These are phyloP conservation scores for Aspergillus sp. DNA, from an alignment of 2,329 filamentous ascomycete species.

Conservation along the genomic window DNA sequence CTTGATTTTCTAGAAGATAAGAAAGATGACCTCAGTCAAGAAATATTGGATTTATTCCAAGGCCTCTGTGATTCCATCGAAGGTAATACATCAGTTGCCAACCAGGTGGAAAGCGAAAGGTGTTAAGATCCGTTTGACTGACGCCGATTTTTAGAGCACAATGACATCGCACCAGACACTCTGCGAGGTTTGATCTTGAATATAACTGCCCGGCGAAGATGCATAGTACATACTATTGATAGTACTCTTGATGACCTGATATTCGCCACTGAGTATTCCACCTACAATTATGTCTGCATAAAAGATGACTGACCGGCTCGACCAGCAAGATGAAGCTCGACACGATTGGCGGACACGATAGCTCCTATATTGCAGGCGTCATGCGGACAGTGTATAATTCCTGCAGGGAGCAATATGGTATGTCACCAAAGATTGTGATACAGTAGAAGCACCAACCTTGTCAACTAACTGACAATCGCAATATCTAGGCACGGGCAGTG, in stretches of 20 bases:
- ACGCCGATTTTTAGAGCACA: neutral
- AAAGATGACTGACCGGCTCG: neutral
- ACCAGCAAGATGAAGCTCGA: slow-evolving; percentile 1
- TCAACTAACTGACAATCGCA: neutral
- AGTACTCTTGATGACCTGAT: neutral
- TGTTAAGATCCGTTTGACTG: too few species aligned
- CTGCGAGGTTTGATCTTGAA: slow-evolving; percentile 4
- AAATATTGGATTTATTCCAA: neutral
- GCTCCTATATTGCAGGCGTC: slow-evolving; percentile 11
- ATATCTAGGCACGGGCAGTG: slow-evolving; percentile 3
- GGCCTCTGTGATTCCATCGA: neutral
- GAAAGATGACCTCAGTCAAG: neutral
- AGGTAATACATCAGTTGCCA: neutral
- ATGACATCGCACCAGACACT: neutral
- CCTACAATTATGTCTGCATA: neutral
- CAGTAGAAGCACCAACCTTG: too few species aligned
- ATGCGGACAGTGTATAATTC: slow-evolving; percentile 9
- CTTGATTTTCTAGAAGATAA: slow-evolving; percentile 1
- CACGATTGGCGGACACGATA: slow-evolving; percentile 2
- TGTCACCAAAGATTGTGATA: neutral
- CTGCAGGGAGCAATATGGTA: slow-evolving; percentile 8
- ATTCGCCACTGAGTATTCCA: neutral
- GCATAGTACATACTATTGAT: neutral
- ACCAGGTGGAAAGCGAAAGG: too few species aligned
- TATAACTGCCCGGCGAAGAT: neutral